These are phyloP conservation scores for Hemileccinum impolitum DNA, from an alignment of 768 basidiomycete genomes.

Conservation along the genomic window DNA sequence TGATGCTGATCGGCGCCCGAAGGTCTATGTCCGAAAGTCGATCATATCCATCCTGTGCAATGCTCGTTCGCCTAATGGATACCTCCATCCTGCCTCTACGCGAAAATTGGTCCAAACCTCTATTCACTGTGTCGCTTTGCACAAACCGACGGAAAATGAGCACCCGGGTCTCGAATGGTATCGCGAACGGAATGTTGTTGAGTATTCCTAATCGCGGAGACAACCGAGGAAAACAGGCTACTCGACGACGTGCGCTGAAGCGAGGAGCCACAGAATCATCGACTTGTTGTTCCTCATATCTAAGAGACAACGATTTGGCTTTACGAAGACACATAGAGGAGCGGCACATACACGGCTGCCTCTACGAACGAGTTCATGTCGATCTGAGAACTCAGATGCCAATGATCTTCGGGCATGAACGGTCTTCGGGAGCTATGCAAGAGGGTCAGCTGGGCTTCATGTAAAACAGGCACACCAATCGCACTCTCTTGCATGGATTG, in stretches of 20 bases:
- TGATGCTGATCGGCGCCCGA: constrained; percentile 81
- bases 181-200: constrained; percentile 93
- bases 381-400: constrained; percentile 66
- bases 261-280: constrained; percentile 26
- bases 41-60: constrained; percentile 92
- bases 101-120: constrained; percentile 15
- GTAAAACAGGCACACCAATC: constrained; percentile 24
- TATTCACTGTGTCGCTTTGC: constrained; percentile 48
- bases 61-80: constrained; percentile 55
- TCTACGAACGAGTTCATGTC: constrained; percentile 75
- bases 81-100: constrained; percentile 23
- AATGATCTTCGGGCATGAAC: constrained; percentile 82
- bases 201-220: constrained; percentile 82
- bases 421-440: constrained; percentile 68
- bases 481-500: constrained; percentile 87
- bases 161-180: constrained; percentile 91
- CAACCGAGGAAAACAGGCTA: constrained; percentile 55
- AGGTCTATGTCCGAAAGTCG: constrained; percentile 72
- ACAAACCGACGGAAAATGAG: constrained; percentile 87
- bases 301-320: constrained; percentile 23
- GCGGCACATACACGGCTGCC: constrained; percentile 68
- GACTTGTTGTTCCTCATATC: constrained; percentile 63
- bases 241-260: constrained; percentile 59
- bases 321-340: not conserved
- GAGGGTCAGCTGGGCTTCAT: constrained; percentile 1